These are phyloP conservation scores for Epichloe bromicola DNA, from an alignment of 2,329 filamentous ascomycete species.

Conservation along the genomic window DNA sequence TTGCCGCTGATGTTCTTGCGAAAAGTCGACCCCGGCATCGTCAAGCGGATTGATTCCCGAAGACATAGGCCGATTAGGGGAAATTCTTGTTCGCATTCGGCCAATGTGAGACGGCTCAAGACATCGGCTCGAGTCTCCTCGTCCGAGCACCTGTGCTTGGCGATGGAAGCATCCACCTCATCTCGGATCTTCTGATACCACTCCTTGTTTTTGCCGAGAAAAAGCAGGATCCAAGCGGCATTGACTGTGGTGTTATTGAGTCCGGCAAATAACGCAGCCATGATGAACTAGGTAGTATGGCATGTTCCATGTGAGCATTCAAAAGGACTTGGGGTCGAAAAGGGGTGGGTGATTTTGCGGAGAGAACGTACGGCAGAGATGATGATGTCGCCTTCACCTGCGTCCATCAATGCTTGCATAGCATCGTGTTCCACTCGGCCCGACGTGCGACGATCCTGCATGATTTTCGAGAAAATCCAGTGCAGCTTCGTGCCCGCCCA, in stretches of 20 bases:
- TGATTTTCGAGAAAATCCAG: slow-evolving; percentile 32
- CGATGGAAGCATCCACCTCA: slow-evolving; percentile 33
- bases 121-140: slow-evolving; percentile 21
- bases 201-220: slow-evolving; percentile 31
- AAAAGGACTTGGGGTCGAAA: too few species aligned
- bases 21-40: slow-evolving; percentile 33
- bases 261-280: slow-evolving; percentile 43
- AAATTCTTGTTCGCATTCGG: slow-evolving; percentile 43
- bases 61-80: slow-evolving; percentile 37
- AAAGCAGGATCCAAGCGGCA: slow-evolving; percentile 36
- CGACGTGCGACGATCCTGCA: slow-evolving; percentile 29
- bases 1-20: slow-evolving; percentile 35
- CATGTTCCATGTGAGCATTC: too few species aligned
- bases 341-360: not conserved
- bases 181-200: slow-evolving; percentile 32
- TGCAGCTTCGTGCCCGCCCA: slow-evolving; percentile 34
- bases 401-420: slow-evolving; percentile 39
- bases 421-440: slow-evolving; percentile 34
- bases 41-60: slow-evolving; percentile 39
- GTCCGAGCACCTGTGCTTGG: slow-evolving; percentile 24
- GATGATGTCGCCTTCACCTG: slow-evolving; percentile 29
- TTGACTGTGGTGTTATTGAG: slow-evolving; percentile 44
- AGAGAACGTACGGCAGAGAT: slow-evolving; percentile 26
- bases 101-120: slow-evolving; percentile 31
- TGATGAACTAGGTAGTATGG: slow-evolving; percentile 26